Base-by-base conservation (phyloP, 495 filamentous ascomycete species). In the Cercophora newfieldiana region DNA sequence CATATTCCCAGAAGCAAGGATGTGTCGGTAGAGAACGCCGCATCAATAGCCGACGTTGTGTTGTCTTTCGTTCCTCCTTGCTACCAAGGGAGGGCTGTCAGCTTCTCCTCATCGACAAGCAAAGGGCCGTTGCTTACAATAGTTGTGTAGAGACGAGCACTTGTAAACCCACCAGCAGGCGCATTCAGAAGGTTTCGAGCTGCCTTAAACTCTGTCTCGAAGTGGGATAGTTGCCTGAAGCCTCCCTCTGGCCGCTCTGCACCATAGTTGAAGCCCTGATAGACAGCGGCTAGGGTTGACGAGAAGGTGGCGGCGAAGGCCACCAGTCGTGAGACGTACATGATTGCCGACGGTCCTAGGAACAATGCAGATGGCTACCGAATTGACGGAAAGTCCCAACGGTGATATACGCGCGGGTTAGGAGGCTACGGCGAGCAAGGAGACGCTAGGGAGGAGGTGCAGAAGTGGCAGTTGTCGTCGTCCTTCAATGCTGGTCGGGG, bases 261-360 rank as follows among this genome's bases (percentile, higher is more conserved):
- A 71, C 91, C 92, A 71, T 93, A 91, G 84, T 95, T 96, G 86
- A 96, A 96, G 67, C 93, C 93, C 69, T 89, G 82, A 69, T 75
- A 81, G 60, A 76, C 71, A 26, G 75, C 80, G 12, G 10, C 37
- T 33, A 69, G 64, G 63, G 68, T 73, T 51, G 71, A 59, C 16
- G 75, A 68, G 59, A 74, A 16, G 37, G 64, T 64, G 60, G 74
- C 66, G 59, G 74, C 74, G 44, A 81, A 55, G 50, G 72, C 74
- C 47, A 75, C 73, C 1, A 81, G 59, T 18, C 44, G 47, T 12
- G 69, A 16, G 28, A 55, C 28, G 10, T 68, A 68, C 80, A 82
- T 82, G 8, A 19, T 73, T 71, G 47, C 19, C 2, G 8, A 44
- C 24, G 7, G 54, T 22, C n/a, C 18, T 14, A 44, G 19, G 30